Evolutionary conservation across 192 early-diverging fungal genomes (phyloP), one percentile per base, ranked within the genome.

Genomic region (Backusella mclennaniae): DNA sequence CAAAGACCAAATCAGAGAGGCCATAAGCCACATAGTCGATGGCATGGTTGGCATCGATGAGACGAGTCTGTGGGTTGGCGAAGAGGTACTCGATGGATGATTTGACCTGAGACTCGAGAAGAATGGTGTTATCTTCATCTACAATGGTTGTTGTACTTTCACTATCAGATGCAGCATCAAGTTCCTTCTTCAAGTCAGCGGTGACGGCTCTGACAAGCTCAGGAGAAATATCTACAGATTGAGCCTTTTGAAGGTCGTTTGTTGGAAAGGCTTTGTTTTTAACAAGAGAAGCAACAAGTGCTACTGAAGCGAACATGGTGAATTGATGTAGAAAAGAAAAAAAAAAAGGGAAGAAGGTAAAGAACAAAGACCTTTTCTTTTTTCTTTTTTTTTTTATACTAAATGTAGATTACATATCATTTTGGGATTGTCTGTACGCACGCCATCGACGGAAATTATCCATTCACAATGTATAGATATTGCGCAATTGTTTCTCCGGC

Each of bases 1-100:
- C 89, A 85, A 95, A 98, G 52, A 91, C 85, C 67, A 95, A 81
- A 76, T 95, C 91, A 81, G 90, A 92, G 8, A 98, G 86, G 31
- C 86, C 88, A 78, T 95, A 94, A 6, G 94, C 91, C 17, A 96
- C 85, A 76, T 94, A 92, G 19, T 90, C 85, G 1, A 90, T 84
- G 5, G 92, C 95, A 17, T 88, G 87, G 78, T 92, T 88, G 21
- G 85, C 93, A 44, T 89, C 83, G 11, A 88, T 79, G 15, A 85
- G 75, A 35, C 82, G 31, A 19, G 75, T 68, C 21, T 78, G 53
- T 12, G 59, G 59, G 67, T 41, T 71, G 69, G 75, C 69, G n/a
- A 85, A 74, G 21, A 83, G 77, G 2, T 82, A 67, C 6, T 68
- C 63, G 19, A 83, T 21, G n/a, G 74, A 17, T 33, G 70, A 26